phyloP scores from a whole-genome alignment of 116 monocot genomes.

The Thalassia testudinum region DNA sequence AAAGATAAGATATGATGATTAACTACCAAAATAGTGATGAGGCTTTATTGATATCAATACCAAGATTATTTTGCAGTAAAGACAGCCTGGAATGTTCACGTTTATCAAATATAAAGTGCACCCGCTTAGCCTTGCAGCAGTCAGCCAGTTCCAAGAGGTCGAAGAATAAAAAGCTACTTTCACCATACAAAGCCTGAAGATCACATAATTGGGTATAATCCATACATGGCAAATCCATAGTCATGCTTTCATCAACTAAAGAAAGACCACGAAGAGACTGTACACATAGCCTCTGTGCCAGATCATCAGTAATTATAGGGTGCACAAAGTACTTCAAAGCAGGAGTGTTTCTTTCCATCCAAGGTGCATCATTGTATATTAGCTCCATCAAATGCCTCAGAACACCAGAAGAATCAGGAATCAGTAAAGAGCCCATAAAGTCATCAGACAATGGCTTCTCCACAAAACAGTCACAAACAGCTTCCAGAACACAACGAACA shows the following conservation, averaged over 20 bases:
- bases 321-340: constrained; percentile 53
- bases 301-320: constrained; percentile 57
- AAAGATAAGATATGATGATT: not conserved
- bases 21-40: not conserved
- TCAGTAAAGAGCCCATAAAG: constrained; percentile 39
- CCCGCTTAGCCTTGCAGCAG: constrained; percentile 60
- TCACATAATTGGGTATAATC: constrained; percentile 74
- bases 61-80: constrained; percentile 91
- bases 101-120: constrained; percentile 90
- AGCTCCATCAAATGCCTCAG: constrained; percentile 38
- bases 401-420: constrained; percentile 77
- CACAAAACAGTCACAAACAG: constrained; percentile 50
- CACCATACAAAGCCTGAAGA: constrained; percentile 68
- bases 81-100: constrained; percentile 80
- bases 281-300: constrained; percentile 65
- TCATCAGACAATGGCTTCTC: constrained; percentile 31
- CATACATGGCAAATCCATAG: constrained; percentile 74
- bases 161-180: constrained; percentile 57
- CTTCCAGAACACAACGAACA: constrained; percentile 80
- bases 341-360: constrained; percentile 54
- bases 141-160: constrained; percentile 93
- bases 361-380: constrained; percentile 97
- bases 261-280: constrained; percentile 67
- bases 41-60: constrained; percentile 16
- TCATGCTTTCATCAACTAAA: constrained; percentile 66